Conservation (phyloP, 2,329 filamentous ascomycete species). For the Chalaropsis ovoidea region DNA sequence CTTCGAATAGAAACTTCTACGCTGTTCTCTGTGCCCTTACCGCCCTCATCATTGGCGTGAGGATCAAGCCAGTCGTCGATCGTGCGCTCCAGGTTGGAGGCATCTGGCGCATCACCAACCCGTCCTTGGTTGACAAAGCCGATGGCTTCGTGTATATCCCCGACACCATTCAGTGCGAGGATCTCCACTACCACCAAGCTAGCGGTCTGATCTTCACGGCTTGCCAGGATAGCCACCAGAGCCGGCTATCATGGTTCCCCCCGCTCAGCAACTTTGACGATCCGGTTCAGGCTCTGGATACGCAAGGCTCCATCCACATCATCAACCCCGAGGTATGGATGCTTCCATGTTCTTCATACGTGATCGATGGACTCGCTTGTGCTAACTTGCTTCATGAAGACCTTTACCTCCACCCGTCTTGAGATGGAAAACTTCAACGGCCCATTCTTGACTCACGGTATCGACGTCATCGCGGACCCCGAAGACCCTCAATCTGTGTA, state of each 20-base stretch:
- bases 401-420: constrained; percentile 38
- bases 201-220: constrained; percentile 46
- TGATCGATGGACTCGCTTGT: not conserved
- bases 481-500: constrained; percentile 40
- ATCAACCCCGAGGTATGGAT: constrained; percentile 46
- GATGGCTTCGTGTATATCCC: constrained; percentile 37
- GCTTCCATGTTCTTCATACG: constrained; percentile 25
- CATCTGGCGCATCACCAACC: constrained; percentile 28
- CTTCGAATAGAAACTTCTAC: not conserved
- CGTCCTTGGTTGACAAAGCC: constrained; percentile 26
- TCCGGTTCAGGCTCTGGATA: constrained; percentile 32
- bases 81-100: constrained; percentile 28
- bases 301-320: constrained; percentile 41
- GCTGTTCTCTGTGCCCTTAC: constrained; percentile 8
- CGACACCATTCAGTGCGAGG: constrained; percentile 49
- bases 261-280: constrained; percentile 36
- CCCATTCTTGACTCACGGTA: constrained; percentile 50
- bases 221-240: constrained; percentile 39
- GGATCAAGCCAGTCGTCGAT: constrained; percentile 17
- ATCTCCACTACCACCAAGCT: constrained; percentile 45
- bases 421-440: constrained; percentile 42
- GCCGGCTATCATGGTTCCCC: constrained; percentile 45
- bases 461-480: constrained; percentile 47
- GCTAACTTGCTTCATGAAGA: constrained; percentile 32
- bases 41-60: not conserved